Evolutionary conservation across 2,329 filamentous ascomycete genomes (phyloP).

Genomic region (Sporothrix pseudoabietina): DNA sequence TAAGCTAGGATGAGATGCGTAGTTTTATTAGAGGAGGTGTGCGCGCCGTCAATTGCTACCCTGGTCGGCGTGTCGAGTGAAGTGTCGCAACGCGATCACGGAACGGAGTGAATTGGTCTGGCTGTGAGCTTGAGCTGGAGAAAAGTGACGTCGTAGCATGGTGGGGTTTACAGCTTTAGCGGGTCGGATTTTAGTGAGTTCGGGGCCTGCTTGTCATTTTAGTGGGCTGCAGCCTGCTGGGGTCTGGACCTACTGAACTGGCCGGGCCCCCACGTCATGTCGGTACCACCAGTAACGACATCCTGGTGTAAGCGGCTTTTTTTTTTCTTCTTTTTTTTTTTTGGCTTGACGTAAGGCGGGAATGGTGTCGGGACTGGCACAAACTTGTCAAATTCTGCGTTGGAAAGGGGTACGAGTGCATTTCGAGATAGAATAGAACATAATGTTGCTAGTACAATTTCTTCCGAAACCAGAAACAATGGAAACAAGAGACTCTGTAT

Average conservation of each 20-base stretch:
- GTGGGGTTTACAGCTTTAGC: slow-evolving; percentile 6
- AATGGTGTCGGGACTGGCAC: not conserved
- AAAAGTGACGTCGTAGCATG: slow-evolving; percentile 1
- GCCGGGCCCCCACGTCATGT: not conserved
- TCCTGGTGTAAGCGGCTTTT: not conserved
- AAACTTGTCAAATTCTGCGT: not conserved
- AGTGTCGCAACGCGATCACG: not conserved
- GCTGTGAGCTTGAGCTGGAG: not conserved
- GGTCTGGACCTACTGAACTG: not conserved
- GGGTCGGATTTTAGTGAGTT: not conserved
- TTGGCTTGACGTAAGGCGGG: not conserved
- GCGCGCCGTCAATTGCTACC: not conserved
- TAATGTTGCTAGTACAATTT: not conserved
- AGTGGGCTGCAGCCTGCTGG: not conserved
- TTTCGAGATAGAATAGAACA: slow-evolving; percentile 3
- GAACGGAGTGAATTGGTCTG: not conserved
- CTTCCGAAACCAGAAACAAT: not conserved
- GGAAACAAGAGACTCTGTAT: not conserved
- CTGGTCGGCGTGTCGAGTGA: not conserved
- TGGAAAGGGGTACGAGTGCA: not conserved
- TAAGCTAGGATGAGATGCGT: not conserved
- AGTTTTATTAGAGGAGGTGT: not conserved
- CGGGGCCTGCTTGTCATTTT: not conserved
- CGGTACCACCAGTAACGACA: not conserved
- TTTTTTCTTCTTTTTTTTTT: not conserved